phyloP scores from a whole-genome alignment of 805 yeast species.

The Candida pseudofarinosa region DNA sequence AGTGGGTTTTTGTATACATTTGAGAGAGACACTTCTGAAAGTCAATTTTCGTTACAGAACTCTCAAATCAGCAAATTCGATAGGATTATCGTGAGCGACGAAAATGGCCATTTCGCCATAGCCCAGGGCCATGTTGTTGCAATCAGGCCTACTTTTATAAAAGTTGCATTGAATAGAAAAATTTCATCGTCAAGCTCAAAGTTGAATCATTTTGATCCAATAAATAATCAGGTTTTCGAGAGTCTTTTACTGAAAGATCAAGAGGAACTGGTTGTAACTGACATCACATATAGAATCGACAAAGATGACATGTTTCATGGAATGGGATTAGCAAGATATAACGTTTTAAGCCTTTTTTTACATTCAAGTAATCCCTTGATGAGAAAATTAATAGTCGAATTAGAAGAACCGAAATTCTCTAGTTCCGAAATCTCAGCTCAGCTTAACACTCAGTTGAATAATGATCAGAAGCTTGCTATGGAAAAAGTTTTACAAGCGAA shows the following conservation, averaged over 20 bases:
- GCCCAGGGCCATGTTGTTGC: conserved; percentile 56
- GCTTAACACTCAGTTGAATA: conserved; percentile 43
- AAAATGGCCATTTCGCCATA: conserved; percentile 69
- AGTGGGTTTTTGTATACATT: conserved; percentile 47
- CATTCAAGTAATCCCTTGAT: conserved; percentile 43
- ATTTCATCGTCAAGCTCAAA: conserved; percentile 42
- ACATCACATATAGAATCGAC: conserved; percentile 59
- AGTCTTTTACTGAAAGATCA: conserved; percentile 35
- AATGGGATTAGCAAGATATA: conserved; percentile 71
- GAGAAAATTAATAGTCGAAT: conserved; percentile 51
- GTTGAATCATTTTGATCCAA: conserved; percentile 38
- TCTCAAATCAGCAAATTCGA: conserved; percentile 59
- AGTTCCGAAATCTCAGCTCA: conserved; percentile 14
- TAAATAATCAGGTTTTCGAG: conserved; percentile 47
- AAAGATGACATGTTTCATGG: conserved; percentile 75
- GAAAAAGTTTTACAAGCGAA: conserved; percentile 57
- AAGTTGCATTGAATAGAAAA: conserved; percentile 51
- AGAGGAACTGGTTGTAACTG: background rate
- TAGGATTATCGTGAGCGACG: conserved; percentile 72
- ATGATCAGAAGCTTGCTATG: conserved; percentile 70
- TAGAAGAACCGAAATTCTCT: conserved; percentile 43
- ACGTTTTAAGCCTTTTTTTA: conserved; percentile 64
- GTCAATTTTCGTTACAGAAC: conserved; percentile 10
- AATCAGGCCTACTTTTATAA: conserved; percentile 41
- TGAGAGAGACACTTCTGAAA: conserved; percentile 24